These are phyloP conservation scores for Zymoseptoria pseudotritici DNA, from an alignment of 2,329 filamentous ascomycete genomes.

Conservation along the genomic window DNA sequence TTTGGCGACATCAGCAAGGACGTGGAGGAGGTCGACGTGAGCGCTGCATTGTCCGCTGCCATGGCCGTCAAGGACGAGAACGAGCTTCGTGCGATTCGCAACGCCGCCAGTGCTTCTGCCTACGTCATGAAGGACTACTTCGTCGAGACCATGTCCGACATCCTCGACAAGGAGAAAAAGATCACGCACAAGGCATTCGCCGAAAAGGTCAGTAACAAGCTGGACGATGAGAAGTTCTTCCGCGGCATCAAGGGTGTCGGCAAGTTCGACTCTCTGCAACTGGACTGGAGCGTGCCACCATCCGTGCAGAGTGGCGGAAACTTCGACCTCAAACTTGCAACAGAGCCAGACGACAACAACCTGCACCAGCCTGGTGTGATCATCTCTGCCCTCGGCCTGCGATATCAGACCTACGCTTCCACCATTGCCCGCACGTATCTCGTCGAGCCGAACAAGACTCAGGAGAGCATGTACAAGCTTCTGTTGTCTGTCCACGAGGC, in stretches of 20 bases:
- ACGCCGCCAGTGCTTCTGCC: conserved; percentile 87
- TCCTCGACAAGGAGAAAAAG: conserved; percentile 94
- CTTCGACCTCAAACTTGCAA: conserved; percentile 78
- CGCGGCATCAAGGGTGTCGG: conserved; percentile 73
- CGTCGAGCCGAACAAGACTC: conserved; percentile 92
- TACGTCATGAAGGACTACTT: conserved; percentile 95
- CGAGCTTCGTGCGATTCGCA: conserved; percentile 88
- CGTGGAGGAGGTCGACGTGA: conserved; percentile 80
- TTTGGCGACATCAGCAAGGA: conserved; percentile 75
- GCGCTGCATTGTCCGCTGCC: conserved; percentile 71
- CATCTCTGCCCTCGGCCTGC: conserved; percentile 79
- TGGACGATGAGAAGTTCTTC: conserved; percentile 93
- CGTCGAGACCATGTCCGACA: conserved; percentile 94
- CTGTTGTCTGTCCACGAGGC: conserved; percentile 75
- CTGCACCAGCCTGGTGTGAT: conserved; percentile 83
- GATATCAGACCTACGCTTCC: conserved; percentile 94
- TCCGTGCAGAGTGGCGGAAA: conserved; percentile 86
- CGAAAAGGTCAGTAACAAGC: conserved; percentile 82
- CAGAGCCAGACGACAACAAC: conserved; percentile 69
- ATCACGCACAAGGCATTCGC: conserved; percentile 81
- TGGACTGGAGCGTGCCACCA: conserved; percentile 90
- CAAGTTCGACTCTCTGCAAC: conserved; percentile 78
- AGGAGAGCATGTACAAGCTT: conserved; percentile 90
- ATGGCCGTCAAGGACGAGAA: conserved; percentile 92
- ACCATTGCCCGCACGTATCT: conserved; percentile 89